Base-by-base conservation (phyloP, 2,329 filamentous ascomycete species). In the Aspergillus luchuensis region DNA sequence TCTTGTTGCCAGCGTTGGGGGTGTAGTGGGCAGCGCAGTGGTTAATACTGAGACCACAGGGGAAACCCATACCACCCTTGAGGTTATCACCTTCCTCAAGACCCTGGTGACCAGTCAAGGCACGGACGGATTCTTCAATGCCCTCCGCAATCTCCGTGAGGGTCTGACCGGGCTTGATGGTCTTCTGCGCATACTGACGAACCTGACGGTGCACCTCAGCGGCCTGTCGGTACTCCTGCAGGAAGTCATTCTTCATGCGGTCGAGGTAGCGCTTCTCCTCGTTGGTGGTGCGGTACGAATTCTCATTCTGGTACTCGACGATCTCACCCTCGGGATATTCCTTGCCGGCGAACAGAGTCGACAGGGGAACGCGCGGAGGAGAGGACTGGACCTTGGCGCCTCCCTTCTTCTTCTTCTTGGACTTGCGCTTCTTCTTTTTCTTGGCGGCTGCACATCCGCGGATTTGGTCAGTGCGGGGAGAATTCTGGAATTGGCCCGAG, bases 131-230 rank as follows among this genome's bases (percentile, higher is more conserved):
- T 73, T 94, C 87, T 76, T 96, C 92, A 69, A 96, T 96, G n/a
- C 88, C 89, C 73, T 94, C 89, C 8, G 91, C 91, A 67, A 96
- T 94, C 75, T 92, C 88, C 2, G 89, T 92, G 72, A 96, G 79
- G 6, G 84, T 86, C 82, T 91, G 88, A 51, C 92, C 92, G 0
- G 92, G 92, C 80, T 90, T 90, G 72, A 95, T 91, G 71, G 84
- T 88, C 74, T 89, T 88, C 77, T 91, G 88, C 3, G 90, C 91
- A 84, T 90, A 93, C 75, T 92, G 88, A 54, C 92, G 88, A 59
- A 95, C 91, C 74, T 96, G 90, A 59, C 92, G 87, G 76, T 96
- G 92, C n/a, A 91, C 86, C 78, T 96, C 91, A n/a, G 91, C 91
- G 50, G 87, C 91, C 70, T 93, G 86, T 63, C 92, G 88, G 75